A percentile compares a stretch with the other conserved stretches of the same genome.
Evolutionary conservation across 768 basidiomycete genomes (phyloP).

Genomic region (Bullera alba): DNA sequence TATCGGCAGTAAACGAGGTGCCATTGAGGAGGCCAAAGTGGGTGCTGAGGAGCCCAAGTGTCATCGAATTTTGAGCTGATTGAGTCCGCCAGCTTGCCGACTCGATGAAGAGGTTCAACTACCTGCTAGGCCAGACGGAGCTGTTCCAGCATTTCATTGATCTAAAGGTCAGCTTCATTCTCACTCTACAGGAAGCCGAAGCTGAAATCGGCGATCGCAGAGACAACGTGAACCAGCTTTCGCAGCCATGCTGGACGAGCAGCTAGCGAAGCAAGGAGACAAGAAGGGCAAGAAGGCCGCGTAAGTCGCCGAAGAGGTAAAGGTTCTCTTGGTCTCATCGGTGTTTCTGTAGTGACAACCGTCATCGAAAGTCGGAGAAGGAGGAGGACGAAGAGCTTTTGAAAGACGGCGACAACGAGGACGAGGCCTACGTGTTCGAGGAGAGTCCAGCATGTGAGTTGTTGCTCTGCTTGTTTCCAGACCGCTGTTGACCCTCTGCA

Average conservation of each 20-base stretch:
- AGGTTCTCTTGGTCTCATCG: background rate
- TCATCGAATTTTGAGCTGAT: too few species aligned
- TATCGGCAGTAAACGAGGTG: conserved; percentile 27
- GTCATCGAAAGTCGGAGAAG: conserved; percentile 92
- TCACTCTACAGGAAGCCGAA: background rate
- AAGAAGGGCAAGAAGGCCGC: conserved; percentile 71
- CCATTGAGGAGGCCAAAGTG: conserved; percentile 38
- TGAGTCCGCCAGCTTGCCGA: conserved; percentile 62
- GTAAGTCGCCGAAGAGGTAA: conserved; percentile 49
- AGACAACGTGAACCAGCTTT: conserved; percentile 87
- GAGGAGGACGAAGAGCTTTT: conserved; percentile 96
- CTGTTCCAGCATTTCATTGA: conserved; percentile 98
- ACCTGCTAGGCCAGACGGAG: conserved; percentile 96
- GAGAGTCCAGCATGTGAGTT: conserved; percentile 77
- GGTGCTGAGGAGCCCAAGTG: too few species aligned
- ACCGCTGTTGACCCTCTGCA: conserved; percentile 1
- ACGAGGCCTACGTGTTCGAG: conserved; percentile 90
- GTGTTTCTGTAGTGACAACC: conserved; percentile 57
- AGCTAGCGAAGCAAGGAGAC: conserved; percentile 55
- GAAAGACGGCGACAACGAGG: conserved; percentile 78
- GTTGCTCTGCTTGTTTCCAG: too few species aligned
- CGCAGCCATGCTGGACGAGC: conserved; percentile 73
- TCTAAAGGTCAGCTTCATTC: conserved; percentile 61
- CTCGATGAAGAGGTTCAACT: conserved; percentile 92
- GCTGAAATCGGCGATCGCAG: conserved; percentile 48